Evolutionary conservation across 371 early-diverging fungal genomes (phyloP), one percentile per base, ranked within the genome.

Genomic region (Neoconidiobolus thromboides): DNA sequence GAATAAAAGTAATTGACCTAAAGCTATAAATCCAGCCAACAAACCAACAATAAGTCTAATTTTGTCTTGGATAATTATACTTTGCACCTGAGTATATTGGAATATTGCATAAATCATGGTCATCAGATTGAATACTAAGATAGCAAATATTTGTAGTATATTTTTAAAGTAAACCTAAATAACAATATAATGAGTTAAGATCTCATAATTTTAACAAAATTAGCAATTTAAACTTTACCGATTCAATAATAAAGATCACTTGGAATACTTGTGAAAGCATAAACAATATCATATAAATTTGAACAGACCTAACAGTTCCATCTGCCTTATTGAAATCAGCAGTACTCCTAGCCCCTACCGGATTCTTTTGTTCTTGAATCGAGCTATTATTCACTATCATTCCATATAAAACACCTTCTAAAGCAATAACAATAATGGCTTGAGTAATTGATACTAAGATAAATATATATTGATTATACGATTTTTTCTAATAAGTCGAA

Each of bases 91-190:
- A 61, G 2, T 64, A 59, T 43, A 67, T 49, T 79, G 83, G 64
- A 93, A 89, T 41, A 86, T 75, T 2, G 85, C 77, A 65, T 90
- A 90, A 61, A 75, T 73, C 64, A 88, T 81, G 50, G 80, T 80
- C 68, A 81, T 82, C 39, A 83, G 52, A 66, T 91, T 85, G 72
- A 91, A 87, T 46, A 84, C 55, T 44, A 91, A 72, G 62, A 88
- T 81, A 2, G 83, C 86, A 62, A 91, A 81, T 43, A 91, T 76
- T 68, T 92, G 91, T 61, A 92, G 87, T 0, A 88, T 91, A 70
- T 93, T 92, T 68, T 84, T 76, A 49, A 79, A 75, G 44, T 77
- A 79, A 2, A 86, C 75, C 88, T 87, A 70, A 48, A 64, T n/a
- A 58, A 38, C 41, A 37, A 43, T 43, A 12, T 26, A 26, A 64